Conservation (phyloP, 73 alveolate genomes). For the Stentor coeruleus region DNA sequence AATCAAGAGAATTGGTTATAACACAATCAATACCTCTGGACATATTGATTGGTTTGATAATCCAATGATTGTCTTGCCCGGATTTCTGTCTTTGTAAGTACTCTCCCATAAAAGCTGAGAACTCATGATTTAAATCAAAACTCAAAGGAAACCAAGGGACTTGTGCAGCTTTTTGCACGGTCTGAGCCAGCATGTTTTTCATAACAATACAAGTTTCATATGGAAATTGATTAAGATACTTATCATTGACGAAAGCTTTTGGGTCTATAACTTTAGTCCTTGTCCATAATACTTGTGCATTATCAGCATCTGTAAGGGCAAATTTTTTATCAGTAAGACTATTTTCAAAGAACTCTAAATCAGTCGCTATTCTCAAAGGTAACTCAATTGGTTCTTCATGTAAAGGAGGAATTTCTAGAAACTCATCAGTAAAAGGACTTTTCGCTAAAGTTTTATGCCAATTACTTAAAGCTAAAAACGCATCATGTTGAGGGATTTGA, state of each 20-base stretch:
- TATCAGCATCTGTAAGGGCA: constrained; percentile 56
- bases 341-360: constrained; percentile 67
- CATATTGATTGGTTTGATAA: constrained; percentile 86
- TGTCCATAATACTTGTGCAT: constrained; percentile 70
- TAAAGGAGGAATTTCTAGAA: constrained; percentile 23
- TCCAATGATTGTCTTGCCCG: constrained; percentile 88
- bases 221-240: constrained; percentile 81
- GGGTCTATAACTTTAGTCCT: constrained; percentile 56
- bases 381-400: constrained; percentile 35
- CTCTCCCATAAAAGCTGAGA: constrained; percentile 92
- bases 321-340: constrained; percentile 63
- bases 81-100: constrained; percentile 61
- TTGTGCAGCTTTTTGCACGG: constrained; percentile 62
- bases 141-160: constrained; percentile 73
- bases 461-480: constrained; percentile 47
- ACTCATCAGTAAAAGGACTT: constrained; percentile 29
- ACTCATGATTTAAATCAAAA: constrained; percentile 64
- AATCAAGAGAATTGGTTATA: constrained; percentile 82
- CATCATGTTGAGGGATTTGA: constrained; percentile 79
- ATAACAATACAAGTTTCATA: constrained; percentile 78
- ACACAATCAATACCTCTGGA: constrained; percentile 90
- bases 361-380: constrained; percentile 72
- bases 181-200: constrained; percentile 78
- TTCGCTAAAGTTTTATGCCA: constrained; percentile 44
- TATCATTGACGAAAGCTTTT: constrained; percentile 49